Conservation (phyloP, 306 rosid species). For the Cucumis melo region DNA sequence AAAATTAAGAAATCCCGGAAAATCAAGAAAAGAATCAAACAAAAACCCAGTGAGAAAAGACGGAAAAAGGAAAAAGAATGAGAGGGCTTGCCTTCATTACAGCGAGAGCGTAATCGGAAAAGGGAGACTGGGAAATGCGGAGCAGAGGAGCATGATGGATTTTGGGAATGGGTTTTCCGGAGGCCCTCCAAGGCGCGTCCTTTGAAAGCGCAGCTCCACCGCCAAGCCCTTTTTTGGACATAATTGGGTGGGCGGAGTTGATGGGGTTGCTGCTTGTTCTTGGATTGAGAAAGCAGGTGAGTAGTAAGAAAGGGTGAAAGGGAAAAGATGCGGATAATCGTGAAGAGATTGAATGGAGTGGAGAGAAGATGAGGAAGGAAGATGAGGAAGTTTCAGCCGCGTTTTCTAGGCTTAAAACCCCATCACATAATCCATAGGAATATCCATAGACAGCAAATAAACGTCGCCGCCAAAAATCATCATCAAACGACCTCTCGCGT, state of each 20-base stretch:
- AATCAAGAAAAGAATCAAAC: neutral
- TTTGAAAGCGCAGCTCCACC: slow-evolving; percentile 34
- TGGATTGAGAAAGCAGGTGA: no score
- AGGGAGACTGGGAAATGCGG: slow-evolving; percentile 47
- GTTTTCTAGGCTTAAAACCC: neutral
- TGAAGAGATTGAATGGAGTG: neutral
- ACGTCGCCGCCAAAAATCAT: neutral
- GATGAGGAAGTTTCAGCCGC: neutral
- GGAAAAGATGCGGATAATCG: slow-evolving; percentile 10
- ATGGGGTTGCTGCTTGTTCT: neutral
- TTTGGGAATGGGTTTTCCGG: slow-evolving; percentile 55
- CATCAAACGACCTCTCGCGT: neutral
- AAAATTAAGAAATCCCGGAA: neutral
- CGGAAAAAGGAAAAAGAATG: neutral
- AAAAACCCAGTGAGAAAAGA: neutral
- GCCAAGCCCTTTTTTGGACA: slow-evolving; percentile 50
- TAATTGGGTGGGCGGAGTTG: slow-evolving; percentile 1
- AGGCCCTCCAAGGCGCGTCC: slow-evolving; percentile 84
- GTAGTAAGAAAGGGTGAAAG: neutral
- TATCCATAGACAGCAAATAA: neutral
- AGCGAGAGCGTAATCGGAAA: slow-evolving; percentile 48
- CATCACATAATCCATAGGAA: neutral
- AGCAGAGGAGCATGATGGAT: slow-evolving; percentile 68
- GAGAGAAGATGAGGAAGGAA: neutral
- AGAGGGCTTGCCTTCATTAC: slow-evolving; percentile 50